These are phyloP conservation scores for Nakazawaea wickerhamii DNA, from an alignment of 805 yeast genomes.

Conservation along the genomic window DNA sequence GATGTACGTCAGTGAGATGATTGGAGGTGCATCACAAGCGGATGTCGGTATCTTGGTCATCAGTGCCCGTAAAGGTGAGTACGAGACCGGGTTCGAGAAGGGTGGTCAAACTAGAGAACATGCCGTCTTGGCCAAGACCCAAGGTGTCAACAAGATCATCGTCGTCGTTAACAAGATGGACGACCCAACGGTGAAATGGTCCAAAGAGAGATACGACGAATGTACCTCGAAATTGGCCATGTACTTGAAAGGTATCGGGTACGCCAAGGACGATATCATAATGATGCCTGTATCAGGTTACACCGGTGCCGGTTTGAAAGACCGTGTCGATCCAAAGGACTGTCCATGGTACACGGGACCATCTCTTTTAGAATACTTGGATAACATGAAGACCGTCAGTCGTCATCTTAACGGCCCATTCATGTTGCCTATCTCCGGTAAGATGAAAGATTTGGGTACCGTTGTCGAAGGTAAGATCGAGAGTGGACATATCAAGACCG, in stretches of 20 bases:
- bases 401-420: constrained; percentile 92
- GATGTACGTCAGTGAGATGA: constrained; percentile 98
- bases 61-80: constrained; percentile 98
- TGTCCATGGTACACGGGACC: constrained; percentile 97
- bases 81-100: constrained; percentile 97
- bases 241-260: constrained; percentile 87
- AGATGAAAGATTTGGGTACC: constrained; percentile 96
- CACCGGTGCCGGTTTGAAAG: constrained; percentile 96
- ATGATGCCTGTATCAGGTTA: constrained; percentile 98
- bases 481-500: constrained; percentile 87
- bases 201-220: constrained; percentile 92
- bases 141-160: constrained; percentile 91
- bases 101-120: constrained; percentile 99
- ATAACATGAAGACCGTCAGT: constrained; percentile 70
- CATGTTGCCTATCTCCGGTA: constrained; percentile 93
- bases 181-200: constrained; percentile 95
- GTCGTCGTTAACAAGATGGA: constrained; percentile 99
- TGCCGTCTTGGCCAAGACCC: constrained; percentile 94
- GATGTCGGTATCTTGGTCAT: constrained; percentile 97
- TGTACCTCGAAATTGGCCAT: constrained; percentile 77
- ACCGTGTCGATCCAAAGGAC: constrained; percentile 59
- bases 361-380: constrained; percentile 83
- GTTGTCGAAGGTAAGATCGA: constrained; percentile 98
- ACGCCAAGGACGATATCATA: constrained; percentile 76
- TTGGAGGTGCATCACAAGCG: constrained; percentile 99